Evolutionary conservation across 2,329 filamentous ascomycete genomes (phyloP), one percentile per base, ranked within the genome.

Genomic region (Pestalotiopsis fici): DNA sequence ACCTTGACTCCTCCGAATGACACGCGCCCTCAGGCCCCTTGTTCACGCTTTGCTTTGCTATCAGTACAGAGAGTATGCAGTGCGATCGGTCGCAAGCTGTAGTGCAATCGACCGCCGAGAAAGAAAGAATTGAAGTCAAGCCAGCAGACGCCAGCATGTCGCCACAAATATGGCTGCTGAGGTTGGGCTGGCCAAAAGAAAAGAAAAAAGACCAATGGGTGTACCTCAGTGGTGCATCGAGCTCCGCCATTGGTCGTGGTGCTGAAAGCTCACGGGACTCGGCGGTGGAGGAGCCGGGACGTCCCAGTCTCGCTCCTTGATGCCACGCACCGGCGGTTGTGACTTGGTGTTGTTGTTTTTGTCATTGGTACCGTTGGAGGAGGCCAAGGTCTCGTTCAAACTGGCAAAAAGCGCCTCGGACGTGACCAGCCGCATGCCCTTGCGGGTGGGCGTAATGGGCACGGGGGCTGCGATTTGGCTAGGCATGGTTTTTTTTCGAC

Each of bases 261-360:
- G 83, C 35, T 86, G 83, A 74, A 89, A 90, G 78, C 86, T 87
- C 74, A 91, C 86, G 7, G 89, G 89, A 71, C 86, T 89, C 13
- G 89, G 88, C 23, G 89, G 89, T 13, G 89, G 89, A 54, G 89
- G 87, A 15, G 88, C 88, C n/a, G 89, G 89, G 23, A 90, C 88
- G 37, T 84, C 83, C 79, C 90, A 91, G 77, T 90, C 88, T 67
- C 86, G 80, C 73, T 88, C 85, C 70, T 82, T 82, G 72, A 88
- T 87, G 70, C 81, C 79, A 71, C 83, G 85, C 69, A 83, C 79
- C 0, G 86, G 85, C 2, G 83, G 31, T 35, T 68, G 80, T 75
- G 21, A 82, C 78, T 35, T 35, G 31, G 6, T 35, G 31, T 6
- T 11, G 31, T 35, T 35, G 31, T 35, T 35, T 1, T 35, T 35